Evolutionary conservation across 2,329 filamentous ascomycete species (phyloP).

Genomic region (Fusarium sp.): DNA sequence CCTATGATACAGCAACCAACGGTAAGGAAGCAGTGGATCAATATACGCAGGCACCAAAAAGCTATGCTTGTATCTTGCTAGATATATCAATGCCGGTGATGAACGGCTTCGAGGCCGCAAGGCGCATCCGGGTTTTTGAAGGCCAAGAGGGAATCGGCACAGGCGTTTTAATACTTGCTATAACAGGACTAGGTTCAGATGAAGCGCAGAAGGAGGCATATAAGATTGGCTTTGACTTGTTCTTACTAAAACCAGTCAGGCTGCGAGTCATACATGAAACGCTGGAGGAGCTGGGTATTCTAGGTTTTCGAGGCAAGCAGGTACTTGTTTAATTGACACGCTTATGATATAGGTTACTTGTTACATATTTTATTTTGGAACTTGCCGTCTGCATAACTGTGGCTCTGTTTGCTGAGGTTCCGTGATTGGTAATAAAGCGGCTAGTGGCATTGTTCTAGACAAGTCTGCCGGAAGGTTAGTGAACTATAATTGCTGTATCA

Average conservation of each 20-base stretch:
- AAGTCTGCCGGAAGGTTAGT: too few relatives aligned
- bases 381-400: too few relatives aligned
- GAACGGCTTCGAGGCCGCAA: neutral
- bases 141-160: neutral
- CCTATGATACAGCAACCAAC: neutral
- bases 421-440: too few relatives aligned
- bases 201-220: neutral
- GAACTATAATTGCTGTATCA: too few relatives aligned
- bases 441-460: too few relatives aligned
- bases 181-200: neutral
- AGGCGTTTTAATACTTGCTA: neutral
- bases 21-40: slow-evolving; percentile 2
- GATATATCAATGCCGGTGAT: slow-evolving; percentile 2
- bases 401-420: too few relatives aligned
- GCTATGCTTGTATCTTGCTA: neutral
- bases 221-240: neutral
- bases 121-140: neutral
- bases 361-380: too few relatives aligned
- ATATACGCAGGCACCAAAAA: neutral
- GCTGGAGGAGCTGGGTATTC: too few relatives aligned
- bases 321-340: too few relatives aligned
- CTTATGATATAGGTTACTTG: too few relatives aligned
- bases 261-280: neutral
- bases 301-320: too few relatives aligned
- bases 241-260: neutral